phyloP scores from a whole-genome alignment of 805 yeast genomes.

The Candida peoriensis region DNA sequence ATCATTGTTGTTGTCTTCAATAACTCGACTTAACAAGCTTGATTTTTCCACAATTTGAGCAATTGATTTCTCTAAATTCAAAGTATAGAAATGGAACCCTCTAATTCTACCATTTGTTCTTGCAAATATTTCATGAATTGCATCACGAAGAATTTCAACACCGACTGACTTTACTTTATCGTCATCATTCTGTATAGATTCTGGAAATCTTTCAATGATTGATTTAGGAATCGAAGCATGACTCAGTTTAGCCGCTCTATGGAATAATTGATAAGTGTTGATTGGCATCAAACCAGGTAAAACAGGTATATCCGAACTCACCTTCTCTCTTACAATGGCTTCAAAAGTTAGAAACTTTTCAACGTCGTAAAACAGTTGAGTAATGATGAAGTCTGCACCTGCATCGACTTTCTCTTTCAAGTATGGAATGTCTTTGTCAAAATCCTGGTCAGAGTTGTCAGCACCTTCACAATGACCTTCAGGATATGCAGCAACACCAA shows the following conservation, averaged over 20 bases:
- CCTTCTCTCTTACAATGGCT: slow-evolving; percentile 36
- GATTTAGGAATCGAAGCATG: slow-evolving; percentile 75
- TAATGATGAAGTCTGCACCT: slow-evolving; percentile 90
- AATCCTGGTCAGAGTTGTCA: slow-evolving; percentile 59
- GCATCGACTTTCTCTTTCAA: slow-evolving; percentile 87
- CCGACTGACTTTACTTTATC: slow-evolving; percentile 79
- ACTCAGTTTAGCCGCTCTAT: slow-evolving; percentile 82
- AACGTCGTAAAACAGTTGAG: slow-evolving; percentile 97
- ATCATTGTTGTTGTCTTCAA: slow-evolving; percentile 37
- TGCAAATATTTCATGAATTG: slow-evolving; percentile 51
- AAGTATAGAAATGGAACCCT: slow-evolving; percentile 89
- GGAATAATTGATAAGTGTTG: slow-evolving; percentile 74
- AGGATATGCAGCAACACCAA: slow-evolving; percentile 98
- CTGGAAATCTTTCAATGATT: slow-evolving; percentile 50
- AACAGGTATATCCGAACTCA: slow-evolving; percentile 45
- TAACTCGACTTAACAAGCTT: slow-evolving; percentile 43
- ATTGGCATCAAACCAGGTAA: slow-evolving; percentile 93
- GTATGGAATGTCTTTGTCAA: slow-evolving; percentile 66
- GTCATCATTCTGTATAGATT: slow-evolving; percentile 58
- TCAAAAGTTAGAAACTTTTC: slow-evolving; percentile 69
- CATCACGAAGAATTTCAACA: slow-evolving; percentile 62
- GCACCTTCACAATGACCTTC: slow-evolving; percentile 95
- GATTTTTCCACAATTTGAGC: slow-evolving; percentile 76
- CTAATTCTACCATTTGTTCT: slow-evolving; percentile 54
- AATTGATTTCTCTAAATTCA: slow-evolving; percentile 87